Conservation (phyloP, 306 rosid species). For the Vachellia collinsii region DNA sequence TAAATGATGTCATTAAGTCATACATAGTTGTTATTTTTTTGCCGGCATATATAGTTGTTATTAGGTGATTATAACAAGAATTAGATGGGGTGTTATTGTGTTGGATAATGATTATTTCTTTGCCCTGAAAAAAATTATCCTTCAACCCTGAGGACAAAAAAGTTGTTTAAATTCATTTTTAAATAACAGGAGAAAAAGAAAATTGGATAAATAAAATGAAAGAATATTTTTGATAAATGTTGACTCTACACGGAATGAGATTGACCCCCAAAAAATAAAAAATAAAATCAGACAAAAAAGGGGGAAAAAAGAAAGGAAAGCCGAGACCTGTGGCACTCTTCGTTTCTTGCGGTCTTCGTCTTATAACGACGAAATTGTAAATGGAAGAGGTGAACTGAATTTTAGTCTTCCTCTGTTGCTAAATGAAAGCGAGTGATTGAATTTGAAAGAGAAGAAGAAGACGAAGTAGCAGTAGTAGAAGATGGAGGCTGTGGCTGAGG, state of each 20-base stretch:
- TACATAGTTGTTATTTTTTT: too few relatives aligned
- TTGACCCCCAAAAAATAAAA: neutral
- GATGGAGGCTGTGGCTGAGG: constrained; percentile 95
- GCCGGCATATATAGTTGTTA: too few relatives aligned
- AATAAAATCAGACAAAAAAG: neutral
- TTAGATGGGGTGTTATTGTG: too few relatives aligned
- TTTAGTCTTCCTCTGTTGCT: neutral
- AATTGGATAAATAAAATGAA: neutral
- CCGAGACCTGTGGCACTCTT: too few relatives aligned
- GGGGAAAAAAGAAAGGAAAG: too few relatives aligned
- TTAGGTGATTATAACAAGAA: too few relatives aligned
- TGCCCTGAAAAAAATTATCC: too few relatives aligned
- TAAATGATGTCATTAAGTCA: too few relatives aligned
- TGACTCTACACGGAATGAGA: neutral
- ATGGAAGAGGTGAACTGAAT: neutral
- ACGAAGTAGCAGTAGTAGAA: constrained; percentile 7
- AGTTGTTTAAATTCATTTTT: too few relatives aligned
- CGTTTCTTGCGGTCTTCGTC: neutral
- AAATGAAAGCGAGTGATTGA: neutral
- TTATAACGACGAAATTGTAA: neutral
- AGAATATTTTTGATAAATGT: neutral
- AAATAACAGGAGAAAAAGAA: too few relatives aligned
- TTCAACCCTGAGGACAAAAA: too few relatives aligned
- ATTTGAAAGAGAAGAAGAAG: neutral
- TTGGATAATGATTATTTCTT: too few relatives aligned